Percentiles rank a stretch among this genome's conserved stretches.
Evolutionary conservation across 805 yeast species (phyloP).

Genomic region (Starmera pachycereana): DNA sequence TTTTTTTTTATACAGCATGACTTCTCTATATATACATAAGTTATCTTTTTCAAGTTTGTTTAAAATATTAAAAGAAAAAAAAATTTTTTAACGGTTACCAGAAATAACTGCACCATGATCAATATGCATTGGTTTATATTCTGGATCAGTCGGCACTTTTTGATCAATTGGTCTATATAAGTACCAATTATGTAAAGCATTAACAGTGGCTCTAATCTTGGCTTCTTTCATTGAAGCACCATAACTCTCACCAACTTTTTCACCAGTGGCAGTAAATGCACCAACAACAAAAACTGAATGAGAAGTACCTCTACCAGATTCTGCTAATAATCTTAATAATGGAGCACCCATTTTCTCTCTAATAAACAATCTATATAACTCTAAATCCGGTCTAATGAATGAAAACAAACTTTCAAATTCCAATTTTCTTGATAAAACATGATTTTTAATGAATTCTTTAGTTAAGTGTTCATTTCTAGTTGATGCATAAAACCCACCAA

Average conservation of each 20-base stretch:
- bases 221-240: conserved; percentile 89
- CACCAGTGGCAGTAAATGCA: conserved; percentile 59
- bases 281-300: conserved; percentile 88
- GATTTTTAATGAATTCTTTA: conserved; percentile 58
- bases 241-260: conserved; percentile 85
- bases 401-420: conserved; percentile 66
- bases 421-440: conserved; percentile 74
- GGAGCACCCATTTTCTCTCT: conserved; percentile 70
- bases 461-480: conserved; percentile 46
- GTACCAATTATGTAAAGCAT: conserved; percentile 86
- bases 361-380: conserved; percentile 65
- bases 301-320: conserved; percentile 80
- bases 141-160: conserved; percentile 50
- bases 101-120: conserved; percentile 34
- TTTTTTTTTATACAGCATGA: conserved; percentile 1
- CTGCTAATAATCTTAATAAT: conserved; percentile 75
- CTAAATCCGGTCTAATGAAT: conserved; percentile 80
- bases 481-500: conserved; percentile 76
- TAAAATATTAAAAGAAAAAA: conserved; percentile 2
- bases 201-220: conserved; percentile 82
- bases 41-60: too few species aligned
- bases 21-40: not conserved
- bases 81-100: conserved; percentile 3
- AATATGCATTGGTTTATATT: conserved; percentile 27
- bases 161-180: conserved; percentile 71